A percentile compares a stretch with the other conserved stretches of the same genome.
Evolutionary conservation across 176 grass and related monocot genomes (phyloP).

Genomic region (Eragrostis nindensis): DNA sequence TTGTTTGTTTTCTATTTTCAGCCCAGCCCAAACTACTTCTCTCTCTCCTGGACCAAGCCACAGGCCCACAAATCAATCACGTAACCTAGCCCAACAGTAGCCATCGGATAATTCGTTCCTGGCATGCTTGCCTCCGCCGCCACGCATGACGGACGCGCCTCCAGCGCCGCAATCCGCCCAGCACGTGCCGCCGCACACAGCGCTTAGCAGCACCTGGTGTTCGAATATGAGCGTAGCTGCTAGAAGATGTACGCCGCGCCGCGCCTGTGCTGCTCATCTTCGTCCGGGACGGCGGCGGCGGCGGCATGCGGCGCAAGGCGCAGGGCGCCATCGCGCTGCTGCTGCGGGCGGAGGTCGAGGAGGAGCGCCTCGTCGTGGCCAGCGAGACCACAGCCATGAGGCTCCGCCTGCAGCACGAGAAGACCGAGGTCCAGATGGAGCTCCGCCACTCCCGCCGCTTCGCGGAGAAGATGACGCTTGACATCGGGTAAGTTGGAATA

Average conservation of each 20-base stretch:
- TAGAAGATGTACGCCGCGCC: not conserved
- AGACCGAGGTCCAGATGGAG: constrained; percentile 95
- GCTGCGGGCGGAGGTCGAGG: constrained; percentile 77
- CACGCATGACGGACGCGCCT: too few species aligned
- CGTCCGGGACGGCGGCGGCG: constrained; percentile 29
- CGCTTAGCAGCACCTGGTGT: too few species aligned
- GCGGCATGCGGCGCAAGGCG: constrained; percentile 39
- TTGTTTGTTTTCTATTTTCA: too few species aligned
- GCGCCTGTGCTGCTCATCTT: constrained; percentile 56
- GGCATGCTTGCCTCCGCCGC: too few species aligned
- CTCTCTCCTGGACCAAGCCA: too few species aligned
- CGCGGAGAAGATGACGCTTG: constrained; percentile 90
- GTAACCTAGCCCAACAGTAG: too few species aligned
- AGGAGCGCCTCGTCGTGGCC: constrained; percentile 76
- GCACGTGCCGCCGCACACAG: too few species aligned
- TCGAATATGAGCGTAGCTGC: too few species aligned
- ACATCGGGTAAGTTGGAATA: constrained; percentile 9
- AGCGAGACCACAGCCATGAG: constrained; percentile 99
- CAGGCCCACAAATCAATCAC: too few species aligned
- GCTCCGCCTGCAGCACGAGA: constrained; percentile 86
- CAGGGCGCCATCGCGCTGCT: constrained; percentile 59
- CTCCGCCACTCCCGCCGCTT: constrained; percentile 92
- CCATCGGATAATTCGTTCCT: too few species aligned
- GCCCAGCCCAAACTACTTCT: too few species aligned
- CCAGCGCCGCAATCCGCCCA: too few species aligned